Base-by-base conservation (phyloP, 2,329 filamentous ascomycete species). In the Xylariaceae sp. region DNA sequence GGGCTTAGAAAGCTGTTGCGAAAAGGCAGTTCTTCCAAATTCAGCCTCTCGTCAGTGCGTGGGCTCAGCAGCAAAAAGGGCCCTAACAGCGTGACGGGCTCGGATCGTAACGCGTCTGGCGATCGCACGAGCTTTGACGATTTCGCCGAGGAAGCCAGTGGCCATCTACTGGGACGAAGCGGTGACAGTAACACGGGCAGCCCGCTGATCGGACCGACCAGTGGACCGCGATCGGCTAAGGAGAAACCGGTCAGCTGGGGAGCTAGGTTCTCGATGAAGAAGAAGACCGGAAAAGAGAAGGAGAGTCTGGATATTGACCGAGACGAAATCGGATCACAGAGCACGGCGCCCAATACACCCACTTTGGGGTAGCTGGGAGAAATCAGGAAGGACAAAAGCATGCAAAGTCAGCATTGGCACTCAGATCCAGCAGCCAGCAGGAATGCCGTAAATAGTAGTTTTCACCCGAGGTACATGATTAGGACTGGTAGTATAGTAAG, bases 21-120 rank as follows among this genome's bases (percentile, higher is more conserved):
- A 31, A 86, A 86, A 68, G 80, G 82, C 44, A 84, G 80, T 63
- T 82, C 81, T 6, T 76, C 80, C 66, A 85, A 85, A 68, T 85
- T 85, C 63, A 81, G 80, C 64, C 70, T 85, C 51, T 76, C 81
- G 11, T 81, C 80, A 1, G 64, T 67, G 22, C 62, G 43, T 66
- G 79, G 50, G 60, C 78, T 64, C 53, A 72, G 63, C 17, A 73
- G 74, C 45, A 85, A 84, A 71, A 84, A 83, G 59, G 78, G 77
- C 3, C 71, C 77, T 6, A 75, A 79, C 42, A 83, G 79, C 62
- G 72, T 75, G 14, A 74, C 75, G 43, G 77, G 80, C 57, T 81
- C 78, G 45, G 81, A 85, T 47, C 76, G 76, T 62, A 81, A 80
- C 51, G 62, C 71, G 33, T 78, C 78, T 19, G 70, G 71, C 6